phyloP scores from a whole-genome alignment of 106 monocot species.

The Dendrobium huoshanense region DNA sequence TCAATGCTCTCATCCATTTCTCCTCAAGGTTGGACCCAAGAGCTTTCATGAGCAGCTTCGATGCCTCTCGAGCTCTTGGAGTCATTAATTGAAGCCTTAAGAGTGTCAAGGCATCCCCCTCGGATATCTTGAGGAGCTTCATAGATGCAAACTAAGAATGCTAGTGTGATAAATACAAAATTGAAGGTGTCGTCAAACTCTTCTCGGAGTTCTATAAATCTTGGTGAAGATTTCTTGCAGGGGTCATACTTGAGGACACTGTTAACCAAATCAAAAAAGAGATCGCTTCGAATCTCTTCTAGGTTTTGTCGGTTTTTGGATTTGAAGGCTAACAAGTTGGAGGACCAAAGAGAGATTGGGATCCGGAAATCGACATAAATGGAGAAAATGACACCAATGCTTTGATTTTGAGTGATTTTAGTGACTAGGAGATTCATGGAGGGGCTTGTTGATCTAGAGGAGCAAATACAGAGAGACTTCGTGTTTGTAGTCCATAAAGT shows the following conservation, averaged over 20 bases:
- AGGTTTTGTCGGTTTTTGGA: conserved; percentile 15
- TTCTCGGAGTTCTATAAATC: conserved; percentile 16
- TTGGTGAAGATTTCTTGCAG: conserved; percentile 33
- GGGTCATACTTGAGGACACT: conserved; percentile 62
- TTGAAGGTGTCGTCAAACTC: conserved; percentile 51
- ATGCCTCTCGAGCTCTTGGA: conserved; percentile 28
- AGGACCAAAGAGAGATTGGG: conserved; percentile 73
- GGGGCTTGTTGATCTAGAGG: conserved; percentile 22
- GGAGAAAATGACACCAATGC: conserved; percentile 38
- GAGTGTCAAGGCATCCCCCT: conserved; percentile 32
- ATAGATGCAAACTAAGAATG: conserved; percentile 67
- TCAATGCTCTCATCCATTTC: conserved; percentile 65
- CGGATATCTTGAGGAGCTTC: conserved; percentile 69
- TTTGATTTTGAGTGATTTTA: conserved; percentile 27
- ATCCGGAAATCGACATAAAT: conserved; percentile 33
- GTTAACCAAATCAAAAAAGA: conserved; percentile 46
- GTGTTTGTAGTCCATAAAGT: conserved; percentile 49
- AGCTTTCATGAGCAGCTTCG: conserved; percentile 30
- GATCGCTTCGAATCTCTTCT: conserved; percentile 19
- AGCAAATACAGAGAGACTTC: conserved; percentile 45
- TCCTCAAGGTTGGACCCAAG: conserved; percentile 72
- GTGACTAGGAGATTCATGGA: conserved; percentile 39
- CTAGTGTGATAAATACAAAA: conserved; percentile 51
- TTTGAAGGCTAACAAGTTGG: conserved; percentile 38
- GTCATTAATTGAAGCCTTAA: conserved; percentile 44